Evolutionary conservation across 148 eudicot genomes (phyloP).

Genomic region (Heliosperma pusillum): DNA sequence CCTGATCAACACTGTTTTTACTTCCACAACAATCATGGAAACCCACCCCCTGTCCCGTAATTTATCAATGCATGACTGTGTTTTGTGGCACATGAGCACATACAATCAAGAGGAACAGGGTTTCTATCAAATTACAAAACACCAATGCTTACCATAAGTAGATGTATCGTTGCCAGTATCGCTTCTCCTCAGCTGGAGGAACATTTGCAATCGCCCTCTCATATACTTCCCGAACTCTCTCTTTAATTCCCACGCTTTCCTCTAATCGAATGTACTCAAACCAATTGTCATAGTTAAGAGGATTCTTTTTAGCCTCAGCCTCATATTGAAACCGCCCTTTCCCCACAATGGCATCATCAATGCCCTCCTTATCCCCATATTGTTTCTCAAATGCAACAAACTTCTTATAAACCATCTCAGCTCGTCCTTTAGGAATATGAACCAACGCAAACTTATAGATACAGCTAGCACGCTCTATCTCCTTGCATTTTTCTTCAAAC

Average conservation of each 20-base stretch:
- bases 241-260: conserved; percentile 68
- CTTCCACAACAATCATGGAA: not conserved
- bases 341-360: conserved; percentile 90
- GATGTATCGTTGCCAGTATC: conserved; percentile 92
- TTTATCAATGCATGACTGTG: not conserved
- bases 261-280: conserved; percentile 83
- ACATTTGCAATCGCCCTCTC: conserved; percentile 86
- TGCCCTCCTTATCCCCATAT: conserved; percentile 79
- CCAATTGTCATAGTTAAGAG: conserved; percentile 80
- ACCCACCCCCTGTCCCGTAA: not conserved
- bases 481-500: conserved; percentile 89
- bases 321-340: conserved; percentile 93
- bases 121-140: not conserved
- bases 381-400: conserved; percentile 95
- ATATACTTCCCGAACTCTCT: conserved; percentile 71
- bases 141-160: conserved; percentile 67
- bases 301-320: conserved; percentile 76
- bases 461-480: conserved; percentile 77
- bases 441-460: conserved; percentile 77
- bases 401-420: conserved; percentile 83
- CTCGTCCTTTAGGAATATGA: conserved; percentile 83
- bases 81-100: not conserved
- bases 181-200: conserved; percentile 91
- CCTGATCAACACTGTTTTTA: not conserved
- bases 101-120: not conserved